Evolutionary conservation across 1,284 basidiomycete genomes (phyloP), one percentile per base, ranked within the genome.

Genomic region (Tetrapyrgos nigripes): DNA sequence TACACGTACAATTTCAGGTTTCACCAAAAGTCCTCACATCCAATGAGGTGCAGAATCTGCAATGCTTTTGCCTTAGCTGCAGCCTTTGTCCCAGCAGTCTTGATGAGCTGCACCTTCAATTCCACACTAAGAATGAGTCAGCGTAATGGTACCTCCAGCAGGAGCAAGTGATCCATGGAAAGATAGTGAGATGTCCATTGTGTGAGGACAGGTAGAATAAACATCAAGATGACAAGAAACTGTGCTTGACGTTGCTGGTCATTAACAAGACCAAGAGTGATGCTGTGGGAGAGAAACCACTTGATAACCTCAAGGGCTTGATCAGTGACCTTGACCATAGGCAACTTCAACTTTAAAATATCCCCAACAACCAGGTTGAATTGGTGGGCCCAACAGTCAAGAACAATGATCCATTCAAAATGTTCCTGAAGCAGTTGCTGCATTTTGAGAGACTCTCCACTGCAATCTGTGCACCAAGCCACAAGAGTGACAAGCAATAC

Each of bases 341-440:
- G 51, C 2, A 29, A 43, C 19, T 62, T 60, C 10, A 55, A 21
- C 48, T 64, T 66, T 33, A 75, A 61, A 44, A 62, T 66, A 58
- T 76, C 71, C 3, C 69, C 70, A 26, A 73, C 64, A 27, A 76
- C 59, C 3, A 77, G 67, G 53, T 71, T 70, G n/a, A 73, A 60
- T 57, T 75, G 72, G 57, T 76, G 76, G 1, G 66, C 69, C 70
- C 70, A 77, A 50, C 76, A 78, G 27, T 72, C 64, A 14, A 70
- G 45, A 0, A 64, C 60, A 23, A 75, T 59, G 1, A 75, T 50
- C 49, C 60, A 64, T 0, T 64, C 65, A 31, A 51, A 59, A 24
- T 58, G 24, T n/a, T 55, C 55, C 3, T 37, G 37, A 2, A 76
- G 48, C 8, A 73, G 56, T 1, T 66, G 55, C 1, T 71, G 68